Conservation (phyloP, 352 stramenopile genomes). For the Peronosclerospora sorghi region DNA sequence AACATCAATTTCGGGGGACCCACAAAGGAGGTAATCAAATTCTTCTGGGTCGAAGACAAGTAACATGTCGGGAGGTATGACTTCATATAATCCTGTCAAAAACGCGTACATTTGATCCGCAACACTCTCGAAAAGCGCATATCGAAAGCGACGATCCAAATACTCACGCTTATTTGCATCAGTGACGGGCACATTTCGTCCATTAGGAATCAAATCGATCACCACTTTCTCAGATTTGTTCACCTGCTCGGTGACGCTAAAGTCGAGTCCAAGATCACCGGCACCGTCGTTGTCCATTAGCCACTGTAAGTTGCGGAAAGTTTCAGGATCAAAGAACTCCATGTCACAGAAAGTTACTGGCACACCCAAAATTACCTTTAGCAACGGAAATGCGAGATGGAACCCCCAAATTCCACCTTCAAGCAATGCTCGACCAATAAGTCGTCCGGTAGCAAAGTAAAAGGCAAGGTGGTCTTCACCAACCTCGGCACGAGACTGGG, state of each 20-base stretch:
- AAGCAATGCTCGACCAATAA: conserved; percentile 48
- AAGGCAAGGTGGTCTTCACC: conserved; percentile 53
- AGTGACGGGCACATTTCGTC: conserved; percentile 75
- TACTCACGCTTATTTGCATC: conserved; percentile 92
- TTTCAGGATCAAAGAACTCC: conserved; percentile 53
- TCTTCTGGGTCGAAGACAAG: conserved; percentile 95
- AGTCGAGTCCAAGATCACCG: conserved; percentile 48
- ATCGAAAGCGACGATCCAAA: conserved; percentile 75
- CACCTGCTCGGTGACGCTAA: conserved; percentile 33
- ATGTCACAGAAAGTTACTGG: conserved; percentile 91
- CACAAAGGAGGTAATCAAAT: conserved; percentile 92
- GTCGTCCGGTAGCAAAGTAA: conserved; percentile 45
- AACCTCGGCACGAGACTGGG: conserved; percentile 34
- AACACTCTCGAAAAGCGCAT: conserved; percentile 48
- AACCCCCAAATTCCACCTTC: conserved; percentile 89
- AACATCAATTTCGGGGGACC: conserved; percentile 92
- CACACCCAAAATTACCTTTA: conserved; percentile 95
- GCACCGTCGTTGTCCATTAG: conserved; percentile 42
- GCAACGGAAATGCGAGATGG: conserved; percentile 90
- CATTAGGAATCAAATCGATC: conserved; percentile 36
- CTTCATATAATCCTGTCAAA: conserved; percentile 93
- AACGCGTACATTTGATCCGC: conserved; percentile 44
- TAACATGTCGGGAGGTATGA: conserved; percentile 87
- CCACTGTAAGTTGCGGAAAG: conserved; percentile 43
- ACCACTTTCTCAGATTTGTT: conserved; percentile 22